These are phyloP conservation scores for Chaetomium cochliodes DNA, from an alignment of 495 filamentous ascomycete species.

Conservation along the genomic window DNA sequence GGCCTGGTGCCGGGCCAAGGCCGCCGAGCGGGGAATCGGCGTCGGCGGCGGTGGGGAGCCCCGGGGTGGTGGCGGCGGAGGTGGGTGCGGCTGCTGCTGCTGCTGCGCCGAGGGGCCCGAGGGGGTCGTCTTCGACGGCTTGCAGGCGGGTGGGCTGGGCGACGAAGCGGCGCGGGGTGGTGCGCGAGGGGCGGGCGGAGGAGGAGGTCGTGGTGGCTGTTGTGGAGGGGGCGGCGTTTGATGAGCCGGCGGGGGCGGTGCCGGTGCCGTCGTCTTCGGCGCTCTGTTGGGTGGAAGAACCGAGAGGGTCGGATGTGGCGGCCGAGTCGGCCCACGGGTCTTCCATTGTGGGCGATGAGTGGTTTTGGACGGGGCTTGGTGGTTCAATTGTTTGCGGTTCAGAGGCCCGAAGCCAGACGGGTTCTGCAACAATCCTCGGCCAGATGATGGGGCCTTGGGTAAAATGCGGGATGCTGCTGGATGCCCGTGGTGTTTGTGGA, in stretches of 20 bases:
- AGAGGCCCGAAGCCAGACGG: neutral
- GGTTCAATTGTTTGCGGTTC: neutral
- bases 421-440: neutral
- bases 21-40: conserved; percentile 31
- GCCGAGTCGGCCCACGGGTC: conserved; percentile 42
- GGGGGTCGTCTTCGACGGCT: conserved; percentile 78
- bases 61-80: no score
- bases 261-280: conserved; percentile 13
- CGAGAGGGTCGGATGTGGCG: conserved; percentile 19
- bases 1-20: conserved; percentile 14
- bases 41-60: conserved; percentile 37
- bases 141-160: conserved; percentile 81
- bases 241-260: conserved; percentile 12
- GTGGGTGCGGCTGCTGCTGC: no score
- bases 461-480: no score
- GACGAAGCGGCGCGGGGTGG: conserved; percentile 68
- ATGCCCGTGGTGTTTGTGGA: no score
- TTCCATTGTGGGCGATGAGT: conserved; percentile 31
- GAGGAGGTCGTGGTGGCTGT: conserved; percentile 28
- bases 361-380: neutral
- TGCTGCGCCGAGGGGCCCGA: conserved; percentile 86
- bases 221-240: neutral
- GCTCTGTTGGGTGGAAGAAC: conserved; percentile 23
- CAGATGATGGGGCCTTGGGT: neutral
- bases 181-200: conserved; percentile 42